Percentiles rank a stretch among this genome's conserved stretches.
Conservation (phyloP, 129 eudicot genomes). For the Oenanthe sinensis region DNA sequence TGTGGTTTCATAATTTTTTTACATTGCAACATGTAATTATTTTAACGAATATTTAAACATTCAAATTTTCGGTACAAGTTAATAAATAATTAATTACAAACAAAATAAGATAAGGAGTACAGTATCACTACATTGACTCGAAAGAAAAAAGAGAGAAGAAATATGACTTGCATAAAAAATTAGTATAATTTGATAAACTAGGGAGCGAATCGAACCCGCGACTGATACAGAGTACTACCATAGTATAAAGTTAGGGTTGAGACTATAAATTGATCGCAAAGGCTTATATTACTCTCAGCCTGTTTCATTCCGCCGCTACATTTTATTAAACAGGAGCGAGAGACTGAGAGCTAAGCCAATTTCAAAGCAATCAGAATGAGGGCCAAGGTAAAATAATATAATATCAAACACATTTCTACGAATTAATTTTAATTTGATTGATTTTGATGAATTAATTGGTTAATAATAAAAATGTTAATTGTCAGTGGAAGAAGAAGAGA, state of each 20-base stretch:
- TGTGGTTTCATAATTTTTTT: no score
- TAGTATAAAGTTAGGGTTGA: background rate
- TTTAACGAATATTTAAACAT: no score
- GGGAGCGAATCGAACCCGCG: background rate
- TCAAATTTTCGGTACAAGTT: no score
- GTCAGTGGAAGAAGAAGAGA: constrained; percentile 55
- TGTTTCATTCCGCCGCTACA: background rate
- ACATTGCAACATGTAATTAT: no score
- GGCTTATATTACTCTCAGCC: background rate
- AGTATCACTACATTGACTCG: no score
- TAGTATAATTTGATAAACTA: no score
- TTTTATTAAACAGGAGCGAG: constrained; percentile 1
- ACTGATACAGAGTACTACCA: background rate
- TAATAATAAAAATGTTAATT: background rate
- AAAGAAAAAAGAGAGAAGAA: no score
- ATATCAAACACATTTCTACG: background rate
- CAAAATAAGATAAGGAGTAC: no score
- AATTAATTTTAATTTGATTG: no score
- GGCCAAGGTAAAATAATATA: constrained; percentile 26
- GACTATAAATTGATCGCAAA: background rate
- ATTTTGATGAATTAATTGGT: no score
- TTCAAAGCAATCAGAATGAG: constrained; percentile 27
- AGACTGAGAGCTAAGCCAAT: background rate
- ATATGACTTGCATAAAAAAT: no score
- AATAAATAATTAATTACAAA: no score